Evolutionary conservation across 352 stramenopile species (phyloP).

Genomic region (Phytophthora sojae): DNA sequence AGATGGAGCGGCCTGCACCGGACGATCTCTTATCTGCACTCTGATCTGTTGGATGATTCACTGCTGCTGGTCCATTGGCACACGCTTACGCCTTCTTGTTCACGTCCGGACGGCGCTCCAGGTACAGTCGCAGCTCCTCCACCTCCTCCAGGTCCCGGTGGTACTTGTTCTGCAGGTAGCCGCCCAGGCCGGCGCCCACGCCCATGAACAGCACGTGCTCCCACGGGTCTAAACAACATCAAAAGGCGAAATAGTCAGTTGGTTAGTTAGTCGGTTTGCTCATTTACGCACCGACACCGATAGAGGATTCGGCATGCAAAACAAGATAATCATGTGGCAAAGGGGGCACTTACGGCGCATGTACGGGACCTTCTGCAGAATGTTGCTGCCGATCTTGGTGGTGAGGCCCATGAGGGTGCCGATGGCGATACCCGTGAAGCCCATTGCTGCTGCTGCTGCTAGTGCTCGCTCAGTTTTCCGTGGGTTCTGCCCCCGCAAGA

Average conservation of each 20-base stretch:
- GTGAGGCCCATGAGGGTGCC: conserved; percentile 80
- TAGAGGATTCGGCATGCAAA: background rate
- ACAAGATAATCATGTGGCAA: background rate
- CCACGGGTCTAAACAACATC: conserved; percentile 66
- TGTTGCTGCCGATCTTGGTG: conserved; percentile 86
- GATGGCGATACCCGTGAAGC: conserved; percentile 69
- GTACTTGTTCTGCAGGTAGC: conserved; percentile 81
- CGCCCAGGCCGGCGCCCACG: conserved; percentile 63
- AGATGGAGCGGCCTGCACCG: background rate
- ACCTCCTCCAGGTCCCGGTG: conserved; percentile 76
- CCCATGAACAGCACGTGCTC: conserved; percentile 83
- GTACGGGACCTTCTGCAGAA: conserved; percentile 84
- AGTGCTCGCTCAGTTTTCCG: conserved; percentile 27
- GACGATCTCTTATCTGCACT: conserved; percentile 17
- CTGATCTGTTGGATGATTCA: conserved; percentile 20
- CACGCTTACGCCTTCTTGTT: conserved; percentile 55
- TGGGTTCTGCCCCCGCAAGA: conserved; percentile 31
- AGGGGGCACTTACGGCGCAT: conserved; percentile 76
- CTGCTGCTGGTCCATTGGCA: conserved; percentile 2
- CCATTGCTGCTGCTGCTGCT: conserved; percentile 51
- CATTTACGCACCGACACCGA: background rate
- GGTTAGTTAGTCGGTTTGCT: background rate
- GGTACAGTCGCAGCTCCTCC: conserved; percentile 76
- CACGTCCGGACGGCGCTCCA: conserved; percentile 67
- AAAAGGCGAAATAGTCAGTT: conserved; percentile 4